phyloP scores from a whole-genome alignment of 139 green algal species.

The Spirogloea muscicola region DNA sequence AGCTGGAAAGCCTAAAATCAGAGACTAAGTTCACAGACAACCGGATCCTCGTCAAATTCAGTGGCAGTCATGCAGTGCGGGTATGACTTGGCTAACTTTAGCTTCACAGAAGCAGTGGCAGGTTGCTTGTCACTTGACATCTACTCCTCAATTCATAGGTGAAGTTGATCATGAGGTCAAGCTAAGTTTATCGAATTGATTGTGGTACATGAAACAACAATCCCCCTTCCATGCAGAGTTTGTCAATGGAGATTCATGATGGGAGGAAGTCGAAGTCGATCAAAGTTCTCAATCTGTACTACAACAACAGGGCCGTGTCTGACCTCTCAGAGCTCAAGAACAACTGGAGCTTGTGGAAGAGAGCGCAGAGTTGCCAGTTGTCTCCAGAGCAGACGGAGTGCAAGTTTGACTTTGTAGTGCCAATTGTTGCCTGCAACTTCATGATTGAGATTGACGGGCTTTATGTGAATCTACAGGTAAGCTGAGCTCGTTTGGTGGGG shows the following conservation, averaged over 20 bases:
- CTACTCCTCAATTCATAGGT: no score
- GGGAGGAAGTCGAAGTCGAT: conserved; percentile 29
- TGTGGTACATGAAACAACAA: background rate
- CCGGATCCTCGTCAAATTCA: conserved; percentile 49
- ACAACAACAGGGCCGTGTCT: conserved; percentile 39
- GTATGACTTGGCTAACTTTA: no score
- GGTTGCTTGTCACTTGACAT: no score
- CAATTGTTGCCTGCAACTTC: conserved; percentile 48
- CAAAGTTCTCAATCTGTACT: conserved; percentile 49
- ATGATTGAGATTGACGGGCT: conserved; percentile 53
- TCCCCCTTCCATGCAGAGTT: conserved; percentile 36
- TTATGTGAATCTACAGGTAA: conserved; percentile 42
- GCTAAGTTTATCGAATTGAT: background rate
- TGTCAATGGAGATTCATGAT: conserved; percentile 45
- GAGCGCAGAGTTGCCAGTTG: conserved; percentile 25
- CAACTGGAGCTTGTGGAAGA: conserved; percentile 46
- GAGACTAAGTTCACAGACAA: conserved; percentile 54
- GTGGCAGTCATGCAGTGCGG: conserved; percentile 33
- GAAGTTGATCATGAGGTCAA: background rate
- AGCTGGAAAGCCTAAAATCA: conserved; percentile 44
- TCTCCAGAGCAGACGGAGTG: conserved; percentile 43
- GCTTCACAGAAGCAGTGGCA: no score
- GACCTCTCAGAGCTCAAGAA: conserved; percentile 55
- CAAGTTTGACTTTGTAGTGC: conserved; percentile 42
- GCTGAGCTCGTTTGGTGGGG: background rate